Base-by-base conservation (phyloP, 306 rosid genomes). In the Casuarina glauca region DNA sequence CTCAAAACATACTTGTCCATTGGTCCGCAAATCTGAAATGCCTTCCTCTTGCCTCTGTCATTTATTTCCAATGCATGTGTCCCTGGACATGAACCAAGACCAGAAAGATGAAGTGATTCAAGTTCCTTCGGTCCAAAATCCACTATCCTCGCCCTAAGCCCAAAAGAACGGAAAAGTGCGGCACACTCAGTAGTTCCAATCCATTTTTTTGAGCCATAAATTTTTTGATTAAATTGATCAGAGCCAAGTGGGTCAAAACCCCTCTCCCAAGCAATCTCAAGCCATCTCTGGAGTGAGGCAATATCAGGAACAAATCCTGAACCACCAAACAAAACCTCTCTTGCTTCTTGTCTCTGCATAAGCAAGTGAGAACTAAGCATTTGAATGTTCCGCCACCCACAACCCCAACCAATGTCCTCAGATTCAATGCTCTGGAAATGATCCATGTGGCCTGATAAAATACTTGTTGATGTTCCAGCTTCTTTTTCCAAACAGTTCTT, bases 301-400 rank as follows among this genome's bases (percentile, higher is more conserved):
- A 91, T 91, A 80, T 94, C 97, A 16, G 98, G 94, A 76, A 91
- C 88, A 73, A 88, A 88, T 53, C 88, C 96, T 3, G 87, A 85
- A 62, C 93, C 93, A 35, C 94, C 90, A 80, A 90, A 91, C 86
- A 93, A 85, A 79, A 79, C 86, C 16, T 86, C 82, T 76, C 82
- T 81, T 6, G 91, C 87, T 82, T 90, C 91, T 54, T 71, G 78
- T 74, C 93, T 88, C 62, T 74, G 88, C 54, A 68, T 79, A 73
- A 91, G 84, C 85, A 91, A 84, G 87, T 91, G 93, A 57, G 97
- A 91, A 75, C 84, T 68, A 68, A 91, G 90, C 91, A 90, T 91
- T 82, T 94, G 96, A 72, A 91, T 86, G 80, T 94, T 91, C 54
- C 96, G 90, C 96, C 97, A 94, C 41, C 97, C 96, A 75, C 98